Conservation (phyloP, 2,329 filamentous ascomycete genomes). For the Colletotrichum aenigma region DNA sequence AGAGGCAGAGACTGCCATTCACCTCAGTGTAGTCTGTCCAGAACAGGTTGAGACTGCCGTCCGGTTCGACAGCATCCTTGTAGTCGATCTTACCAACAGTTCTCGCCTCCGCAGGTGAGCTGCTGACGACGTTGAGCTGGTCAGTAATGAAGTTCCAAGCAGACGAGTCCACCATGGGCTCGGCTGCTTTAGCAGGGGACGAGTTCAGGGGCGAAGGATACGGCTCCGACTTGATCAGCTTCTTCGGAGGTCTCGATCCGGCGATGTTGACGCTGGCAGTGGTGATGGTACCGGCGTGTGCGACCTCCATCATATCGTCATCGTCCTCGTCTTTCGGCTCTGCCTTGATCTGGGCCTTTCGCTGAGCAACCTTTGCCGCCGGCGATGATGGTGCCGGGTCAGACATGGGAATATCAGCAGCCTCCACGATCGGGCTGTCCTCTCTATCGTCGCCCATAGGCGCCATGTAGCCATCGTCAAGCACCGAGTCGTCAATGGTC, state of each 20-base stretch:
- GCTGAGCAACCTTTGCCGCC: constrained; percentile 75
- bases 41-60: constrained; percentile 92
- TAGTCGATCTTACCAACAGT: constrained; percentile 81
- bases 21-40: constrained; percentile 97
- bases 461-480: constrained; percentile 61
- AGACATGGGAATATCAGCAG: constrained; percentile 73
- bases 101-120: constrained; percentile 66
- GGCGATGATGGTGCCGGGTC: constrained; percentile 89
- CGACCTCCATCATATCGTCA: constrained; percentile 87
- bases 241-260: constrained; percentile 79
- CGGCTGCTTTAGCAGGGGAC: constrained; percentile 69
- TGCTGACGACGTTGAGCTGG: constrained; percentile 84
- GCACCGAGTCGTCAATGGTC: constrained; percentile 53
- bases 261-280: constrained; percentile 82
- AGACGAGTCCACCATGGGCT: constrained; percentile 73
- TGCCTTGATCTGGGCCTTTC: constrained; percentile 63
- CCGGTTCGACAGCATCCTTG: constrained; percentile 87
- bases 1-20: constrained; percentile 89
- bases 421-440: constrained; percentile 54
- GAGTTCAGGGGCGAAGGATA: constrained; percentile 77
- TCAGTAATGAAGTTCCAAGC: constrained; percentile 89
- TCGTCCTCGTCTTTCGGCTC: constrained; percentile 67
- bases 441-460: constrained; percentile 48
- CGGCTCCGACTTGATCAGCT: constrained; percentile 68
- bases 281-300: constrained; percentile 73